Percentiles rank a stretch among this genome's conserved stretches.
These are phyloP conservation scores for Cytospora piceicola DNA, from an alignment of 2,329 filamentous ascomycete species.

Conservation along the genomic window DNA sequence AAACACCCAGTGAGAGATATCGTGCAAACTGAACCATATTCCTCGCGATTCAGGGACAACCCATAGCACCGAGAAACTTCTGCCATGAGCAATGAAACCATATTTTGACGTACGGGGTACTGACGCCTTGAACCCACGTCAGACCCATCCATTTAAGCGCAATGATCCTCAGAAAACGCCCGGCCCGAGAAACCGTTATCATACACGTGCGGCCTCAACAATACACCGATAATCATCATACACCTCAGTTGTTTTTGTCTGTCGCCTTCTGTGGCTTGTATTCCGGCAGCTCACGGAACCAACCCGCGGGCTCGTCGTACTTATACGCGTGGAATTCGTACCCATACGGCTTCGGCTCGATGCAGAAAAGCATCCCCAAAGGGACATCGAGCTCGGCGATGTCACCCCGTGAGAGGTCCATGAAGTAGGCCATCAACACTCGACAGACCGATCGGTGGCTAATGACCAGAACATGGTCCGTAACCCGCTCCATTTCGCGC, in stretches of 20 bases:
- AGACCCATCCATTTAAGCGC: constrained; percentile 1
- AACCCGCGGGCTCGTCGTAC: constrained; percentile 77
- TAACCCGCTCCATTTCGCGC: constrained; percentile 95
- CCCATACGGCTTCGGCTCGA: constrained; percentile 97
- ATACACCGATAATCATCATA: constrained; percentile 1
- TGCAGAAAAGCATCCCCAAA: constrained; percentile 88
- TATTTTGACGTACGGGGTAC: neutral
- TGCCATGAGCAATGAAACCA: neutral
- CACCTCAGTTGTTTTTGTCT: constrained; percentile 43
- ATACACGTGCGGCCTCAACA: constrained; percentile 16
- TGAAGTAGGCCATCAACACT: constrained; percentile 94
- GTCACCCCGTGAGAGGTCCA: constrained; percentile 85
- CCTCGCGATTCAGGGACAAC: neutral
- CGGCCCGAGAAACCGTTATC: constrained; percentile 3
- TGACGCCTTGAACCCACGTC: constrained; percentile 1
- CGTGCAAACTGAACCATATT: neutral
- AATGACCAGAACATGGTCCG: constrained; percentile 90
- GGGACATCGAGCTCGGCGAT: constrained; percentile 95
- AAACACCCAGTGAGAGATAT: neutral
- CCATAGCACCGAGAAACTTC: neutral
- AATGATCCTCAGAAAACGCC: constrained; percentile 7
- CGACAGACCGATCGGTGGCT: constrained; percentile 91
- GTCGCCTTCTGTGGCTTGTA: constrained; percentile 72
- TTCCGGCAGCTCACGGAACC: constrained; percentile 84
- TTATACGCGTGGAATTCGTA: constrained; percentile 96